phyloP scores from a whole-genome alignment of 805 yeast species.

The Zygoascus bituminiphila region DNA sequence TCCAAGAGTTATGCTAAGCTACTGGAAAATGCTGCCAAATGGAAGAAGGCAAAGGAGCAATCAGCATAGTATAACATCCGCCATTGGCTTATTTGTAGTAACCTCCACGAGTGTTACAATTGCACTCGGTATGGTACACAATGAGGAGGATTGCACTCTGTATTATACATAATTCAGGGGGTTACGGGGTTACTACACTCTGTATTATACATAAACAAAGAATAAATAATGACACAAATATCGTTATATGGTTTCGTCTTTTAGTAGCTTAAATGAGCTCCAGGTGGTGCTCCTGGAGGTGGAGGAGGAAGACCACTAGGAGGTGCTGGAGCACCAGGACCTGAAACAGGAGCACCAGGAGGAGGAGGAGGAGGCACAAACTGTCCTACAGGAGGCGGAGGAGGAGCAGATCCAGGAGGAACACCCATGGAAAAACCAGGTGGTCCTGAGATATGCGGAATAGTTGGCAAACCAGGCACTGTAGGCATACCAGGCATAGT shows the following conservation, averaged over 20 bases:
- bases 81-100: too few relatives aligned
- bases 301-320: constrained; percentile 11
- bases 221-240: neutral
- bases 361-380: constrained; percentile 15
- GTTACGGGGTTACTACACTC: too few relatives aligned
- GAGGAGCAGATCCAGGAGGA: constrained; percentile 10
- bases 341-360: constrained; percentile 20
- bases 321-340: constrained; percentile 10
- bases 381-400: constrained; percentile 10
- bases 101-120: too few relatives aligned
- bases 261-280: neutral
- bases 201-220: neutral
- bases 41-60: constrained; percentile 32
- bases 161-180: too few relatives aligned
- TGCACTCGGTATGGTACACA: neutral
- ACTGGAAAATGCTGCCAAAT: constrained; percentile 41
- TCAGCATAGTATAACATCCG: too few relatives aligned
- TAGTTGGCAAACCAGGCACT: neutral
- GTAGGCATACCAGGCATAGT: neutral
- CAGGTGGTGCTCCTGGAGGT: neutral
- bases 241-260: too few relatives aligned
- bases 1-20: constrained; percentile 27
- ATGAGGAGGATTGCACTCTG: neutral
- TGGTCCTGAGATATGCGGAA: neutral
- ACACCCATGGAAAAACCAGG: constrained; percentile 2